Evolutionary conservation across 1,284 basidiomycete species (phyloP), one percentile per base, ranked within the genome.

Genomic region (Fomitopsis pinicola): DNA sequence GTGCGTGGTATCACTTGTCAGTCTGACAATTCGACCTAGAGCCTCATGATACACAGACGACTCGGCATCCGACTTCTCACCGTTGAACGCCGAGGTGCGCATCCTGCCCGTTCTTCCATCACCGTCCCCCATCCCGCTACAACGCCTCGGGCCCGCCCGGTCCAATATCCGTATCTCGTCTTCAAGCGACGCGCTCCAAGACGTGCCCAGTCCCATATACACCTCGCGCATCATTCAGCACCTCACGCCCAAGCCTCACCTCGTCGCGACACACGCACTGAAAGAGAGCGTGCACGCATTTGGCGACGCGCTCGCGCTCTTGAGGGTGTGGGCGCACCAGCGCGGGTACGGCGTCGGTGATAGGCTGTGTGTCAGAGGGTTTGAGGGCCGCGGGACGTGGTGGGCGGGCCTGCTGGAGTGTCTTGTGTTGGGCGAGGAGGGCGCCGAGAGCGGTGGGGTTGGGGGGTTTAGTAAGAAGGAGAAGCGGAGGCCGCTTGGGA

Each of bases 321-420:
- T 98, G 59, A 85, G 94, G 22, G 85, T 97, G 19, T 98, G 96
- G 97, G 92, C 93, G 1, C 89, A 89, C 59, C 92, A 96, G 71
- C 83, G 95, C 22, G 94, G 94, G 0, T 93, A 93, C 65, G 81
- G 84, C 2, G 78, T 78, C 56, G 83, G 85, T 5, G 67, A 75
- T 42, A 71, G 76, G 45, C 71, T 84, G 61, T 89, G 87, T 64
- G 79, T 91, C 1, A 79, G 81, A 42, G 92, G 90, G 0, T 88
- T 88, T 65, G 88, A 85, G 68, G 83, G 78, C 55, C 82, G 79
- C 46, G 90, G 89, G 0, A 76, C 81, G 46, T 92, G 84, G 79
- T 95, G 92, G 83, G 75, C 77, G 62, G 85, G 84, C 26, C 68
- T 95, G 0, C 74, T 97, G n/a, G 86, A 84, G 26, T 77, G 90